Percentiles rank a stretch among this genome's conserved stretches.
Conservation (phyloP, 805 yeast genomes). For the Cyberlindnera subsufficiens region DNA sequence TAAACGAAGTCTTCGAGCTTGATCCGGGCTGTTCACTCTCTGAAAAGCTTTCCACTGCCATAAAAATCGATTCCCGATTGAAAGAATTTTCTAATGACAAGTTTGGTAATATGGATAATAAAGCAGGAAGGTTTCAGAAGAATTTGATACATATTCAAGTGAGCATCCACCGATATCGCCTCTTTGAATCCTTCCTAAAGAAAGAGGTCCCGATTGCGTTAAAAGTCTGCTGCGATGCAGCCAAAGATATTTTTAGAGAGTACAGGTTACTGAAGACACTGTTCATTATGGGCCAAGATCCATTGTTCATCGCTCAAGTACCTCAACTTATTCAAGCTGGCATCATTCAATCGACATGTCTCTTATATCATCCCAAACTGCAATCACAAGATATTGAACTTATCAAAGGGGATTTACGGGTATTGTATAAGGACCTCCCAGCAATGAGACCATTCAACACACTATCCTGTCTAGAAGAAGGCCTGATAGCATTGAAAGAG, state of each 20-base stretch:
- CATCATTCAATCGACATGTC: slow-evolving; percentile 3
- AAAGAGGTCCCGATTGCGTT: slow-evolving; percentile 7
- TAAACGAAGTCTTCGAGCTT: slow-evolving; percentile 2
- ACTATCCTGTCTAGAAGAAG: too few relatives aligned
- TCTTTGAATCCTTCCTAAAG: slow-evolving; percentile 20
- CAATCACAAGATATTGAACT: neutral
- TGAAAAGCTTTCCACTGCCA: slow-evolving; percentile 2
- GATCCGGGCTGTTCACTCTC: neutral
- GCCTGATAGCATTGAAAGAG: too few relatives aligned
- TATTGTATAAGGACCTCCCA: neutral
- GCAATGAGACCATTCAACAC: neutral
- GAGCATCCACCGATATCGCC: slow-evolving; percentile 8
- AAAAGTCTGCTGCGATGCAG: slow-evolving; percentile 1
- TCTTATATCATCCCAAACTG: neutral
- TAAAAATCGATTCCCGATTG: neutral
- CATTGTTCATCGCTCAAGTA: slow-evolving; percentile 8
- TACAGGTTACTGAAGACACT: slow-evolving; percentile 6
- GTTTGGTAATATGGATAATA: slow-evolving; percentile 1
- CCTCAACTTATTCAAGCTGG: slow-evolving; percentile 6
- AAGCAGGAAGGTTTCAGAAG: slow-evolving; percentile 5
- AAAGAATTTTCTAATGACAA: neutral
- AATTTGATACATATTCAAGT: slow-evolving; percentile 3
- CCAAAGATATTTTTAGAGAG: slow-evolving; percentile 1
- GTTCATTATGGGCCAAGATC: slow-evolving; percentile 12
- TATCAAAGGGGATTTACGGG: neutral